phyloP scores from a whole-genome alignment of 352 stramenopile species.

The Globisporangium viniferum region DNA sequence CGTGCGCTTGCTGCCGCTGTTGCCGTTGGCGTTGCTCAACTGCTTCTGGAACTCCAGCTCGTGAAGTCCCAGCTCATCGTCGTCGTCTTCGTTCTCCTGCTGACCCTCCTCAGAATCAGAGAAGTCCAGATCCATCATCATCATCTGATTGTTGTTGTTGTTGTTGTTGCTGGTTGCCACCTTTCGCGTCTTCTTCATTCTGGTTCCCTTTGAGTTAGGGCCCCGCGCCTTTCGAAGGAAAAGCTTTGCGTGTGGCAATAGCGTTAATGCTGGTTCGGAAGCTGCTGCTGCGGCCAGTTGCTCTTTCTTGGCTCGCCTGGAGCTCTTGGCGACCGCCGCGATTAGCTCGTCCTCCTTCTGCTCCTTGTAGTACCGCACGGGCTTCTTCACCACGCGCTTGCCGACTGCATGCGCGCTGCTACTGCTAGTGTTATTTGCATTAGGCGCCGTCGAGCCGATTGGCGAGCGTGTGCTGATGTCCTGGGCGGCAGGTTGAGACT shows the following conservation, averaged over 20 bases:
- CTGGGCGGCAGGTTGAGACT: background rate
- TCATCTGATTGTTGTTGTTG: too few species aligned
- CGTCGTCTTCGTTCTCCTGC: too few species aligned
- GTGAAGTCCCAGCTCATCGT: too few species aligned
- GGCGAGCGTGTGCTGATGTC: background rate
- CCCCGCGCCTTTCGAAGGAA: too few species aligned
- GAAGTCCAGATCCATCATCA: too few species aligned
- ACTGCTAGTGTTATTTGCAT: background rate
- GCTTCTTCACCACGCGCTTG: conserved; percentile 8
- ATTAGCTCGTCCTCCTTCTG: background rate
- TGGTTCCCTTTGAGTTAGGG: too few species aligned
- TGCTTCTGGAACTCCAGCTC: too few species aligned
- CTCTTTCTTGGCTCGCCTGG: background rate
- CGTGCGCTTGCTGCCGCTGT: background rate
- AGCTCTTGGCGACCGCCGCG: background rate
- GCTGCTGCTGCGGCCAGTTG: background rate
- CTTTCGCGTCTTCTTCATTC: too few species aligned
- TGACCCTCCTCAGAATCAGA: too few species aligned
- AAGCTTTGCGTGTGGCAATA: background rate
- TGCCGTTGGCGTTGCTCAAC: too few species aligned
- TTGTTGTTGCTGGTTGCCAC: too few species aligned
- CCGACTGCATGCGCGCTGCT: background rate
- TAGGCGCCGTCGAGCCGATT: background rate
- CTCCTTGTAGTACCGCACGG: background rate
- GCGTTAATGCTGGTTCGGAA: background rate